These are phyloP conservation scores for Pythium scleroteichum DNA, from an alignment of 352 stramenopile species.

Conservation along the genomic window DNA sequence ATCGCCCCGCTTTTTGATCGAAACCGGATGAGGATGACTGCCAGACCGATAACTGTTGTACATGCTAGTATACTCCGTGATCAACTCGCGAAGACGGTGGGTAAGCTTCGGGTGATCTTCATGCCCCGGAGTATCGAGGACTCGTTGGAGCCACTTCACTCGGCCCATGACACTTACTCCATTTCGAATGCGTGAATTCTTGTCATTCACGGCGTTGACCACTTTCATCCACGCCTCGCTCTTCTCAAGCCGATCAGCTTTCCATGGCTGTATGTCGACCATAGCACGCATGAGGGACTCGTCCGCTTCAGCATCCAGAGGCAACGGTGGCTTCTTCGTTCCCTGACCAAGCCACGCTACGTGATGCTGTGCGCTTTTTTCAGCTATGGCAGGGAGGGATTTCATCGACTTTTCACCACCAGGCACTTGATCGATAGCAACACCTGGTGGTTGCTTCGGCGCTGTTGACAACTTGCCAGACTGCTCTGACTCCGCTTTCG, in stretches of 20 bases:
- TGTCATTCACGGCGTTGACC: background rate
- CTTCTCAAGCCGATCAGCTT: background rate
- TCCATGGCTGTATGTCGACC: constrained; percentile 9
- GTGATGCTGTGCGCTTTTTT: too few species aligned
- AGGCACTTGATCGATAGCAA: too few species aligned
- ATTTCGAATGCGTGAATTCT: constrained; percentile 6
- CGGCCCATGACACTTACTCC: background rate
- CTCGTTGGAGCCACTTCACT: background rate
- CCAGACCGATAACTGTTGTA: background rate
- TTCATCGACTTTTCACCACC: too few species aligned
- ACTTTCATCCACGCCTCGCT: background rate
- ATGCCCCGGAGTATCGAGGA: constrained; percentile 12
- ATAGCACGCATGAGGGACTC: constrained; percentile 4
- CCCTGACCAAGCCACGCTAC: too few species aligned
- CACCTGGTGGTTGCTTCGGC: too few species aligned
- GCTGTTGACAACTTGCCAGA: too few species aligned
- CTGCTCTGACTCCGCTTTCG: too few species aligned
- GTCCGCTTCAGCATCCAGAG: constrained; percentile 10
- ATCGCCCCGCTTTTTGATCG: background rate
- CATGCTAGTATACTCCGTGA: background rate
- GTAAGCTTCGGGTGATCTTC: constrained; percentile 1
- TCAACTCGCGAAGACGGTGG: background rate
- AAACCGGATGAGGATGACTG: background rate
- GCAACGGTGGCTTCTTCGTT: background rate
- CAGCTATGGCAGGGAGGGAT: too few species aligned